Conservation (phyloP, 1,284 basidiomycete genomes). For the Pseudozyma hubeiensis region DNA sequence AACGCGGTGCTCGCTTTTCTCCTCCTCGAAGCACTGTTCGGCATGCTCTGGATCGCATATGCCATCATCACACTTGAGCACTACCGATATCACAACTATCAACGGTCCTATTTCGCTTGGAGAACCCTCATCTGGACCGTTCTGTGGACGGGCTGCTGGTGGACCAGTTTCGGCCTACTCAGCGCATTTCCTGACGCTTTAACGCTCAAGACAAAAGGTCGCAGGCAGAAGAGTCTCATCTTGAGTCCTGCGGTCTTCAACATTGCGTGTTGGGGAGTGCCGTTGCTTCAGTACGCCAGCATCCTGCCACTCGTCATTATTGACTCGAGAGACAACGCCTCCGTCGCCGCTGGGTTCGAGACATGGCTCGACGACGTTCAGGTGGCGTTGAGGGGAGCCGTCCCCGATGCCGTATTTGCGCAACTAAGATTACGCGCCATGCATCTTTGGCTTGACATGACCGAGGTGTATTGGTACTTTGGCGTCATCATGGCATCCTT, state of each 20-base stretch:
- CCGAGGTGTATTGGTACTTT: constrained; percentile 26
- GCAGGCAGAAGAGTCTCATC: constrained; percentile 23
- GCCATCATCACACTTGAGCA: constrained; percentile 13
- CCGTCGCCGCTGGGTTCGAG: constrained; percentile 2
- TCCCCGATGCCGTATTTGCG: not conserved
- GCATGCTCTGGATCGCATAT: constrained; percentile 15
- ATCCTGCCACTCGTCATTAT: constrained; percentile 15
- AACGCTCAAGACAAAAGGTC: constrained; percentile 15
- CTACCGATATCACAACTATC: constrained; percentile 9
- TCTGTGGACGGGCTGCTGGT: constrained; percentile 33
- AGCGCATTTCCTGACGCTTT: constrained; percentile 41
- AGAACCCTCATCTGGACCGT: constrained; percentile 20
- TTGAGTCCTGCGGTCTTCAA: constrained; percentile 31
- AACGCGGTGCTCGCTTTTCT: constrained; percentile 35
- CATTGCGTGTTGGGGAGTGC: constrained; percentile 19
- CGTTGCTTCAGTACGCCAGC: constrained; percentile 12
- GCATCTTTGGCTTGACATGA: constrained; percentile 22
- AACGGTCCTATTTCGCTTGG: constrained; percentile 14
- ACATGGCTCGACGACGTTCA: constrained; percentile 6
- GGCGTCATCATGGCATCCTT: constrained; percentile 16
- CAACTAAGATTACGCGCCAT: constrained; percentile 1
- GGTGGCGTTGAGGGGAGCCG: not conserved
- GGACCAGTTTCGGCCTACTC: constrained; percentile 21
- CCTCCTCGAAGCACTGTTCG: constrained; percentile 12
- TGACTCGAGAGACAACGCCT: constrained; percentile 1